These are phyloP conservation scores for Aquilaria agallochum DNA, from an alignment of 441 rosid genomes.

Conservation along the genomic window DNA sequence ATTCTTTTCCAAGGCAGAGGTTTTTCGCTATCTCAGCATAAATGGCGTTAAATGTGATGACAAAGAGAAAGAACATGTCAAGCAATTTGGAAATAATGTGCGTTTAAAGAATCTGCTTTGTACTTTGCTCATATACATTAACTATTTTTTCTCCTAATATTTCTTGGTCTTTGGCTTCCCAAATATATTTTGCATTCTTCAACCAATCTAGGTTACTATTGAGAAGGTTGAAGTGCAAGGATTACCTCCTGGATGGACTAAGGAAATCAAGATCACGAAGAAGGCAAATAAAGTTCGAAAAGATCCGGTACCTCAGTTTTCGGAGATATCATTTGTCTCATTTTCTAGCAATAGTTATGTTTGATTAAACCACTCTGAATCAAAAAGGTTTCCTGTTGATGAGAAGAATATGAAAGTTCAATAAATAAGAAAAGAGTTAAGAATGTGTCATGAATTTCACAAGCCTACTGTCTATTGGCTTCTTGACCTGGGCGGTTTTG, in stretches of 20 bases:
- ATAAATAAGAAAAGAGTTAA: no score
- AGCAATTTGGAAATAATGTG: slow-evolving; percentile 26
- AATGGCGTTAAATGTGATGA: slow-evolving; percentile 22
- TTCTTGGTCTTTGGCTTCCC: slow-evolving; percentile 8
- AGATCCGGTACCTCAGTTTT: slow-evolving; percentile 52
- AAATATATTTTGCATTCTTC: slow-evolving; percentile 21
- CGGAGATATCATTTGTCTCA: slow-evolving; percentile 9
- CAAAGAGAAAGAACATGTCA: slow-evolving; percentile 20
- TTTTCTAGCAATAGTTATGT: background rate
- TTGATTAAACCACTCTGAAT: no score
- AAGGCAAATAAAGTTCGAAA: slow-evolving; percentile 46
- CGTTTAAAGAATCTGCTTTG: slow-evolving; percentile 16
- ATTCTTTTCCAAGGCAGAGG: slow-evolving; percentile 42
- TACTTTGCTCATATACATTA: slow-evolving; percentile 2
- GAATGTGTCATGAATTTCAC: background rate
- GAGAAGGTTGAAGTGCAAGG: slow-evolving; percentile 72
- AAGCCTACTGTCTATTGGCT: slow-evolving; percentile 2
- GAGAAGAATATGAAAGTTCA: no score
- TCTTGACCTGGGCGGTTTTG: background rate
- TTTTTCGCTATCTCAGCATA: slow-evolving; percentile 29
- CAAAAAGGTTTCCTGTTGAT: no score
- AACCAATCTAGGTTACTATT: slow-evolving; percentile 46
- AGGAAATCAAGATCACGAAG: slow-evolving; percentile 61
- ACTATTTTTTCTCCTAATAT: slow-evolving; percentile 5
- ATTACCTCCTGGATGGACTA: slow-evolving; percentile 86